Conservation (phyloP, 306 rosid species). For the Quercus dentata region DNA sequence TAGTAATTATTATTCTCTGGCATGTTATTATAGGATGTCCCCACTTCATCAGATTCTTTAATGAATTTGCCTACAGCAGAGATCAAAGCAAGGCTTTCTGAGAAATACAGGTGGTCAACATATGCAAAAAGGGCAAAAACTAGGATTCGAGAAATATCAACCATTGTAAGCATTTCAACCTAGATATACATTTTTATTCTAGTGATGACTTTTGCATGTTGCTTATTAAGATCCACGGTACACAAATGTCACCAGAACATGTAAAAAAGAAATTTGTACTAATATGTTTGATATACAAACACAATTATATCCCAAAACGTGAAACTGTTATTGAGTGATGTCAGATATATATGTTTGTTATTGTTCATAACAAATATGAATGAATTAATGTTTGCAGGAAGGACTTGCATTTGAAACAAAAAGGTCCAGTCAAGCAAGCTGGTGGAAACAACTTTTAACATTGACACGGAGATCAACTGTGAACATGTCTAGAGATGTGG, state of each 20-base stretch:
- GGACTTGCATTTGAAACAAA: slow-evolving; percentile 36
- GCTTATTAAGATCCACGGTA: background rate
- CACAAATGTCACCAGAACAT: background rate
- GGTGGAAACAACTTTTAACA: slow-evolving; percentile 82
- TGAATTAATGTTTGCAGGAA: slow-evolving; percentile 43
- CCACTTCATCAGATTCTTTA: slow-evolving; percentile 77
- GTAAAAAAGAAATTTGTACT: background rate
- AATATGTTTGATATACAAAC: background rate
- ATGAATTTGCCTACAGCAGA: slow-evolving; percentile 71
- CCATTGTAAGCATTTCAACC: slow-evolving; percentile 44
- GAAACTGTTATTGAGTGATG: background rate
- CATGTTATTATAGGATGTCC: slow-evolving; percentile 52
- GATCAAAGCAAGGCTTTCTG: slow-evolving; percentile 73
- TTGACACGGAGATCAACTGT: slow-evolving; percentile 73
- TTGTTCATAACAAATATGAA: background rate
- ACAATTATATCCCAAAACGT: background rate
- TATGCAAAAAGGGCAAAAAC: slow-evolving; percentile 54
- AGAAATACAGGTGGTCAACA: slow-evolving; percentile 64
- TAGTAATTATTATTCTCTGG: slow-evolving; percentile 6
- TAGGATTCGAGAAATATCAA: slow-evolving; percentile 63
- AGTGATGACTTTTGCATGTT: background rate
- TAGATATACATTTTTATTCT: background rate
- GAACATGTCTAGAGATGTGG: slow-evolving; percentile 95
- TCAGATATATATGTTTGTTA: background rate
- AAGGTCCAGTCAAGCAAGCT: slow-evolving; percentile 69